Evolutionary conservation across 164 flowering plant species (phyloP).

Genomic region (Dillenia turbinata): DNA sequence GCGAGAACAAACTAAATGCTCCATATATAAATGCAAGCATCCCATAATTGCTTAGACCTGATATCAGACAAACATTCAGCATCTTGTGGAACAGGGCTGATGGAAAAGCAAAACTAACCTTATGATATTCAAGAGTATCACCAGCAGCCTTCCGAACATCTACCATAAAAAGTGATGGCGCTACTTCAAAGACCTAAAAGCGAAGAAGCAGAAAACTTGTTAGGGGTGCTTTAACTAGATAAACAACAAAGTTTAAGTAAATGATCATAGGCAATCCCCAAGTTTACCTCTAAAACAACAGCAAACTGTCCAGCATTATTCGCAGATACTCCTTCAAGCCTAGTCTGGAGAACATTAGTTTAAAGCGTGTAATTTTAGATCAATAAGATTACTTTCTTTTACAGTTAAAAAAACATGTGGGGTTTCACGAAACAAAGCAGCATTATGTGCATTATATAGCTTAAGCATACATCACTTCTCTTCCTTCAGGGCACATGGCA

Average conservation of each 20-base stretch:
- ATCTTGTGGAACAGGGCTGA: background rate
- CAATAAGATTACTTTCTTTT: too few species aligned
- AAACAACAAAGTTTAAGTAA: background rate
- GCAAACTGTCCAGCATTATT: slow-evolving; percentile 76
- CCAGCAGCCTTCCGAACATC: slow-evolving; percentile 97
- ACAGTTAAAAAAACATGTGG: too few species aligned
- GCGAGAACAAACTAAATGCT: background rate
- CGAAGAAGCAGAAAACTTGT: background rate
- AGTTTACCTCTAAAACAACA: slow-evolving; percentile 80
- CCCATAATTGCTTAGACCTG: background rate
- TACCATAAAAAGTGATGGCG: slow-evolving; percentile 92
- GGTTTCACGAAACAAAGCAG: too few species aligned
- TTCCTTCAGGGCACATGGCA: too few species aligned
- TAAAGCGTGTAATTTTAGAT: too few species aligned
- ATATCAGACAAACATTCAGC: background rate
- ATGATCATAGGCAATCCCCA: background rate
- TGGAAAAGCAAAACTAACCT: slow-evolving; percentile 41
- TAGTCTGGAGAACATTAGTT: slow-evolving; percentile 43
- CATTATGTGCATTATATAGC: too few species aligned
- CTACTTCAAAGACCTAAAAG: slow-evolving; percentile 81
- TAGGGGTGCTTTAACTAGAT: background rate
- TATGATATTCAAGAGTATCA: slow-evolving; percentile 94
- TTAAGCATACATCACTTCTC: too few species aligned
- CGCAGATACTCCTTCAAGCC: slow-evolving; percentile 79
- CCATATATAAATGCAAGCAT: too few species aligned